Evolutionary conservation across 257 asterid species (phyloP).

Genomic region (Oldenlandia corymbosa): DNA sequence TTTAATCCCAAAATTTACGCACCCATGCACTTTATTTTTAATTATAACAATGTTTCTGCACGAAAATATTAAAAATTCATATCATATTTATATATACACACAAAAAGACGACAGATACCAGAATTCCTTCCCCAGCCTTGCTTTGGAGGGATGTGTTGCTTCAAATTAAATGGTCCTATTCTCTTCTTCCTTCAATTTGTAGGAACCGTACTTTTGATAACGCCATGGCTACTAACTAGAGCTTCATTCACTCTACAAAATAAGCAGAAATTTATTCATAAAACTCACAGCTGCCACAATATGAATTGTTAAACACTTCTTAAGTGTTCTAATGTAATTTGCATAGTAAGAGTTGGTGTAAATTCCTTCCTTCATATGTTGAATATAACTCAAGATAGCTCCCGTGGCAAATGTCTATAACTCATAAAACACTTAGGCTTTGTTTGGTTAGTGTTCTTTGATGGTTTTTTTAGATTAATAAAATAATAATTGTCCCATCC

Average conservation of each 20-base stretch:
- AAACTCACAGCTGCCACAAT: no score
- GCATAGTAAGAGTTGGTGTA: conserved; percentile 1
- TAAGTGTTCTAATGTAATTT: background rate
- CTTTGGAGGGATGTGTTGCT: conserved; percentile 15
- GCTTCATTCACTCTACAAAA: conserved; percentile 2
- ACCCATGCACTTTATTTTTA: no score
- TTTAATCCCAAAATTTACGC: no score
- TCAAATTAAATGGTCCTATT: conserved; percentile 12
- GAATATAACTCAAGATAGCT: background rate
- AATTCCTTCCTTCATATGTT: background rate
- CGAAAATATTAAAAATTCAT: no score
- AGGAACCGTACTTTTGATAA: conserved; percentile 13
- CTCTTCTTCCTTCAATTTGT: conserved; percentile 6
- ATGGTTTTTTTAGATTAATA: no score
- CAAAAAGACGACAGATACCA: conserved; percentile 9
- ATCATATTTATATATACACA: background rate
- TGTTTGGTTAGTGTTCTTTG: no score
- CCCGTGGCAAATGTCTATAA: no score
- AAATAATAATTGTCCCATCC: no score
- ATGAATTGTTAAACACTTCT: no score
- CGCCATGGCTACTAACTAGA: conserved; percentile 17
- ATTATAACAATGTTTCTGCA: background rate
- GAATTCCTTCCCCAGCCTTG: conserved; percentile 6
- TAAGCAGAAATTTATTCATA: no score
- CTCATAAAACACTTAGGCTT: no score